Evolutionary conservation across 495 filamentous ascomycete species (phyloP), one percentile per base, ranked within the genome.

Genomic region (Neurospora intermedia): DNA sequence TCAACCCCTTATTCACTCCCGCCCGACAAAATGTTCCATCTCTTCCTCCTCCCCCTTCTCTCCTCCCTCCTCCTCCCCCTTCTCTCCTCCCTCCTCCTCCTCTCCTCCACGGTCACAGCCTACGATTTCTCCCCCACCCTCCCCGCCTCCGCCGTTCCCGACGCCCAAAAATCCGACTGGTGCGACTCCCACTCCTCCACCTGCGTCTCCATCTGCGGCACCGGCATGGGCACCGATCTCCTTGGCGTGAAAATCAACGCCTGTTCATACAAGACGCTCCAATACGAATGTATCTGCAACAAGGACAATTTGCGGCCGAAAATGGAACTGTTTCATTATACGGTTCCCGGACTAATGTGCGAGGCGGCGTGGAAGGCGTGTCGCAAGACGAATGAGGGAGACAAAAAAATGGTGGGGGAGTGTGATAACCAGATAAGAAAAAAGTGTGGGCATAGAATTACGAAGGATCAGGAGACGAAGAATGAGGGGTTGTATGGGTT

Each of bases 171-270:
- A 6, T 0, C 0, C 46, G 46, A 54, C n/a, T 54, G 46, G 46
- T 54, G 46, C 46, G 23, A 4, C 20, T 23, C n/a, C 9, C 46
- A 54, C 46, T 8, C 18, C 46, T n/a, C 6, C 20, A 54, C 46
- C n/a, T 54, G 46, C 20, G 0, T 0, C 0, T 54, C 3, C 46
- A 23, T 54, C 46, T 54, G 46, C 46, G 46, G 46, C 3, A 3
- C 1, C 1, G 46, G 46, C 0, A 54, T 20, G 46, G 46, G 20
- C 4, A 0, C 4, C 4, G 20, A 54, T 10, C 20, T 23, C 4
- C 0, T 10, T 0, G 46, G 46, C 4, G 20, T 23, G 0, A 23
- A 20, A 0, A 13, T n/a, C n/a, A 54, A 54, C 2, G 0, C 3
- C 0, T 48, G n/a, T 3, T 11, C 11, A 31, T 31, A 31, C 27